These are phyloP conservation scores for Fusarium camptoceras DNA, from an alignment of 2,329 filamentous ascomycete species.

Conservation along the genomic window DNA sequence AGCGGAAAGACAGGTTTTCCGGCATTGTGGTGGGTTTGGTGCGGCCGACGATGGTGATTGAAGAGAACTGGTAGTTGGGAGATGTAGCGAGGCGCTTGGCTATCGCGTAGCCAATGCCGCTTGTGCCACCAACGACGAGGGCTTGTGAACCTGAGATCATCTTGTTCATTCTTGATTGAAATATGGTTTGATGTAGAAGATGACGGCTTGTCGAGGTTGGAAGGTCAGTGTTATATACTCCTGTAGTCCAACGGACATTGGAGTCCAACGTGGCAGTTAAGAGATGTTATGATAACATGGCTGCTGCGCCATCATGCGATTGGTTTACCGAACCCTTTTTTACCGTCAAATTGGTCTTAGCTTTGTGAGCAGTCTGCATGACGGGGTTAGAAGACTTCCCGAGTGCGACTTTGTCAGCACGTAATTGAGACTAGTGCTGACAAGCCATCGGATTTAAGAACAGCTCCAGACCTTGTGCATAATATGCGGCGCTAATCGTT, in stretches of 20 bases:
- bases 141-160: neutral
- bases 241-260: neutral
- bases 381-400: neutral
- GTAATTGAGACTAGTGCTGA: neutral
- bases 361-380: neutral
- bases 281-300: neutral
- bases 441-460: neutral
- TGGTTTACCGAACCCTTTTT: neutral
- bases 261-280: neutral
- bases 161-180: neutral
- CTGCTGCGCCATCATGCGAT: neutral
- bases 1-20: slow-evolving; percentile 51
- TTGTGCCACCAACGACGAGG: slow-evolving; percentile 52
- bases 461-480: neutral
- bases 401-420: neutral
- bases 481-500: neutral
- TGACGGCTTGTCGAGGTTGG: neutral
- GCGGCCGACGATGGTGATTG: slow-evolving; percentile 51
- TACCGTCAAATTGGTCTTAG: neutral
- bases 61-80: slow-evolving; percentile 40
- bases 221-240: neutral
- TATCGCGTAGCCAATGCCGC: slow-evolving; percentile 53
- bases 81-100: slow-evolving; percentile 49
- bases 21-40: slow-evolving; percentile 47
- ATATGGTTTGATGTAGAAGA: neutral